Conservation (phyloP, 257 asterid species). For the Thymus quinquecostatus region DNA sequence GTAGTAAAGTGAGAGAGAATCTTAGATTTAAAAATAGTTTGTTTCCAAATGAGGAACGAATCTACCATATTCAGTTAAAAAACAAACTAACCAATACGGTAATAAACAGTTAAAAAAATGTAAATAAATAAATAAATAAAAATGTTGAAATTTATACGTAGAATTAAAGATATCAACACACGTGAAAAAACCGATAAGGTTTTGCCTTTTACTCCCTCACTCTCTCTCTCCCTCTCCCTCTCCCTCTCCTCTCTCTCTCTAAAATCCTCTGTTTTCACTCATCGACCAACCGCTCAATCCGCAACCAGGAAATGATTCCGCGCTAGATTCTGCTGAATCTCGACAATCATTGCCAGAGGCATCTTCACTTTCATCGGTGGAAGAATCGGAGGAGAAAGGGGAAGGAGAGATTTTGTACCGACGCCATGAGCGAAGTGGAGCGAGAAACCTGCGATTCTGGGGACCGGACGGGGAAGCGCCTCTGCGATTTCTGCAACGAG, state of each 20-base stretch:
- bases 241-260: neutral
- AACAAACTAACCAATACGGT: neutral
- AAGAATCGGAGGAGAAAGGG: neutral
- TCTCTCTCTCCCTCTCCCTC: neutral
- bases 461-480: slow-evolving; percentile 30
- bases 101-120: neutral
- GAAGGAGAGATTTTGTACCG: neutral
- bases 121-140: too few relatives aligned
- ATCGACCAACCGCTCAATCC: neutral
- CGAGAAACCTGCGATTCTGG: slow-evolving; percentile 12
- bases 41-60: neutral
- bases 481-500: slow-evolving; percentile 81
- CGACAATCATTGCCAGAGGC: neutral
- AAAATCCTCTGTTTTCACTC: neutral
- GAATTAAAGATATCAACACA: slow-evolving; percentile 10
- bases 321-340: neutral
- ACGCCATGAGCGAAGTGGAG: slow-evolving; percentile 36
- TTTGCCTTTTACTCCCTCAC: neutral
- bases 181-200: slow-evolving; percentile 52
- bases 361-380: neutral
- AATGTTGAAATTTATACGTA: neutral
- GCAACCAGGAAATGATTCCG: neutral
- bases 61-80: neutral
- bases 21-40: neutral
- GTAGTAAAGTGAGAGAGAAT: neutral